Base-by-base conservation (phyloP, 306 rosid genomes). In the Dryas octopetala region DNA sequence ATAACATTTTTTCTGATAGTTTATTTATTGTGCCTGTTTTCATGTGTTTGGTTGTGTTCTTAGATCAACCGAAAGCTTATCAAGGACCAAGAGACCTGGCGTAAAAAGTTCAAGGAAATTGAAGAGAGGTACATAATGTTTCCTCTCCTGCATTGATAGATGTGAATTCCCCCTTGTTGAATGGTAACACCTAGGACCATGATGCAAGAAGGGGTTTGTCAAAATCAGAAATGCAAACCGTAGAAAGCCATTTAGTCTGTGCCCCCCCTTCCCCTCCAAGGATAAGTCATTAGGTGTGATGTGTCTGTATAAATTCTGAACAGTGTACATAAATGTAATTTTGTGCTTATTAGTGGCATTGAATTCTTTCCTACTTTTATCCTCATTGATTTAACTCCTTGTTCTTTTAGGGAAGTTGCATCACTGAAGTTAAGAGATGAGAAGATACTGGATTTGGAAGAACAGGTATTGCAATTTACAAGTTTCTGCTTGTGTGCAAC, bases 391-490 rank as follows among this genome's bases (percentile, higher is more conserved):
- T 68, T 69, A 64, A 73, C 64, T 84, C 40, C 78, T 49, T 68
- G 48, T 67, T 80, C 81, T 73, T 83, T 16, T 77, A 92, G 99
- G 91, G 97, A 90, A 88, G 84, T 85, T 74, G 61, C 81, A 10
- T 76, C 86, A 23, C 47, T 71, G 67, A 88, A 80, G 75, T 66
- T 40, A 65, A 81, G 77, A 81, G 86, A 90, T 16, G 97, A 86
- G 73, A 85, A 64, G 79, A 83, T 85, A 62, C 81, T 75, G 66
- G 97, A 95, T 88, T 78, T 92, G 83, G 96, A 92, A 86, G 99
- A 95, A 86, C 97, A 92, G 97, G 97, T 92, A 85, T 74, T 40
- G 26, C 85, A 68, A 5, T 66, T 32, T 17, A 63, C 71, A 13
- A 50, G 15, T 70, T 49, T 26, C 44, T 70, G 77, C 43, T 32